Evolutionary conservation across 148 eudicot genomes (phyloP).

Genomic region (Nepenthes gracilis): DNA sequence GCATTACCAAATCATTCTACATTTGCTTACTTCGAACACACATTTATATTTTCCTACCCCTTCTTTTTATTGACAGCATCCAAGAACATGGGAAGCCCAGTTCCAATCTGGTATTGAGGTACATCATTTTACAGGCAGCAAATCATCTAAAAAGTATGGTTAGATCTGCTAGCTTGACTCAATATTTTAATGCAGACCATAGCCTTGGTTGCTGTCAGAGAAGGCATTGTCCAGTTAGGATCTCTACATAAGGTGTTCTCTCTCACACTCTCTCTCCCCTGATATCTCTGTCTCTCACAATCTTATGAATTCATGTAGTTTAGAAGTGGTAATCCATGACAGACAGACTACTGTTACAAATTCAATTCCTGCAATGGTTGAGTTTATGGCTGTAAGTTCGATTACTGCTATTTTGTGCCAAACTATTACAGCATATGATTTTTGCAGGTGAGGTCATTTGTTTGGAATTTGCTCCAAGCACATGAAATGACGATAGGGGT

Average conservation of each 20-base stretch:
- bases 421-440: too few relatives aligned
- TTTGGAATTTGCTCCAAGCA: too few relatives aligned
- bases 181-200: conserved; percentile 56
- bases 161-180: not conserved
- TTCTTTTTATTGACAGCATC: conserved; percentile 41
- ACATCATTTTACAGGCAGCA: not conserved
- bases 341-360: too few relatives aligned
- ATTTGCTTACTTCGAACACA: not conserved
- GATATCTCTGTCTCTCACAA: not conserved
- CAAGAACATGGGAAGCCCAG: conserved; percentile 99
- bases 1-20: not conserved
- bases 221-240: conserved; percentile 96
- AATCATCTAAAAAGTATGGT: not conserved
- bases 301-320: not conserved
- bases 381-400: too few relatives aligned
- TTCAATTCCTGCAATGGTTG: too few relatives aligned
- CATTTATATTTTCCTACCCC: not conserved
- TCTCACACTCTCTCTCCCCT: not conserved
- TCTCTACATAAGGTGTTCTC: conserved; percentile 54
- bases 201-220: conserved; percentile 90
- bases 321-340: not conserved
- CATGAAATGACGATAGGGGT: too few relatives aligned
- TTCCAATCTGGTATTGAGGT: conserved; percentile 99
- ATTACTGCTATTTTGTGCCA: too few relatives aligned
- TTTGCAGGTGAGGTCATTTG: too few relatives aligned